Percentiles rank a stretch among this genome's conserved stretches.
Evolutionary conservation across 768 basidiomycete genomes (phyloP).

Genomic region (Xerocomellus intermedius): DNA sequence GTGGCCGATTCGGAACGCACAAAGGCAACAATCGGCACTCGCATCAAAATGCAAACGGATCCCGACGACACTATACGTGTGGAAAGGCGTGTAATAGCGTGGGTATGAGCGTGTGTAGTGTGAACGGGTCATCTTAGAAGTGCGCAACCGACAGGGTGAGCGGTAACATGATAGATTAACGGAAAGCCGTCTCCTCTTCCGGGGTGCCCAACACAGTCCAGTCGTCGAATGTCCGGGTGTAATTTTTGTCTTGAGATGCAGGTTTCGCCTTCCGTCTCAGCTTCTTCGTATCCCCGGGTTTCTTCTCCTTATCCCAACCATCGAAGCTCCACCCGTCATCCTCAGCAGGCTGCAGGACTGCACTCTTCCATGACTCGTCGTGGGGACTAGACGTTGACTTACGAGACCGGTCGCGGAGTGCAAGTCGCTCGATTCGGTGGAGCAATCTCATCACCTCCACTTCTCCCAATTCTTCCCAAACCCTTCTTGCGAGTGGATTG

Average conservation of each 20-base stretch:
- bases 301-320: slow-evolving; percentile 36
- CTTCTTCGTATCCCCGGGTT: background rate
- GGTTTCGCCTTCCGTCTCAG: background rate
- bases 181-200: slow-evolving; percentile 6
- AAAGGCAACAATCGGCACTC: no score
- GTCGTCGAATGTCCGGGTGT: background rate
- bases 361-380: slow-evolving; percentile 45
- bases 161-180: background rate
- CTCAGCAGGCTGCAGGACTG: slow-evolving; percentile 25
- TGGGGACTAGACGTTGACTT: slow-evolving; percentile 12
- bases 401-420: slow-evolving; percentile 24
- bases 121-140: no score
- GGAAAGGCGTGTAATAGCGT: no score
- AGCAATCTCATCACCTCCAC: slow-evolving; percentile 54
- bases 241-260: background rate
- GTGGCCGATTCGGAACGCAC: no score
- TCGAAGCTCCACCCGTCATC: slow-evolving; percentile 51
- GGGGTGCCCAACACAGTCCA: background rate
- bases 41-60: no score
- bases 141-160: no score
- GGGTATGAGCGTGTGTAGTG: no score
- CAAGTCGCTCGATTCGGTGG: slow-evolving; percentile 48
- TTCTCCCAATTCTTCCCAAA: slow-evolving; percentile 42
- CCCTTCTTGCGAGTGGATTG: slow-evolving; percentile 38
- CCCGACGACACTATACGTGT: no score